Base-by-base conservation (phyloP, 1,284 basidiomycete genomes). In the Apiotrichum sp. region DNA sequence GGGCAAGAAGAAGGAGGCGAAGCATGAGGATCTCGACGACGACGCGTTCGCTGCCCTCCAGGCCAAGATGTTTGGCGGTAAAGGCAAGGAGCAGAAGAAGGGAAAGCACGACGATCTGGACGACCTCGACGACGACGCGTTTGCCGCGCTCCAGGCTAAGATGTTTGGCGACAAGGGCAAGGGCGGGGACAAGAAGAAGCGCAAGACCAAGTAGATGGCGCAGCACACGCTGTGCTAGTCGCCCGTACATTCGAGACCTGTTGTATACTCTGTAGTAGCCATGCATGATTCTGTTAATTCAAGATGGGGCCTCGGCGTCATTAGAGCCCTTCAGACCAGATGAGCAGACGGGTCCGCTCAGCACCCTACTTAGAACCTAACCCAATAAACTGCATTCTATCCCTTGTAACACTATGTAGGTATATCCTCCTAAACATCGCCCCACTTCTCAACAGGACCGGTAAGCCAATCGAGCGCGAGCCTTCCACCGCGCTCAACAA, bases 201-300 rank as follows among this genome's bases (percentile, higher is more conserved):
- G 47, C 47, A 49, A 49, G 47, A 40, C 47, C 8, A 49, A 49
- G 38, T 41, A 41, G 40, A 4, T 97, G 93, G 93, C 89, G 91
- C 64, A 82, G 22, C 22, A 22, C 22, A 22, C 22, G 22, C 22
- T 22, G 22, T 22, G 22, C 22, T 22, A 22, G 22, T 22, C 22
- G 22, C 22, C 22, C 86, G 14, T 97, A 97, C 77, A 96, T 96
- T 68, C 85, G 87, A 69, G 86, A 87, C 55, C 76, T 96, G 65
- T 96, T 91, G 22, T 22, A 22, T 22, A 22, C 22, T 22, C 22
- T 22, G 22, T 22, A 22, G 22, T 22, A 22, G 22, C 22, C 22
- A 22, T 22, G 22, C 22, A 22, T 22, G 22, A 22, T 22, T 22
- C 22, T 22, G 22, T 22, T 22, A 22, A 22, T 22, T 22, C 22